Evolutionary conservation across 768 basidiomycete species (phyloP), one percentile per base, ranked within the genome.

Genomic region (Leccinellum luteum): DNA sequence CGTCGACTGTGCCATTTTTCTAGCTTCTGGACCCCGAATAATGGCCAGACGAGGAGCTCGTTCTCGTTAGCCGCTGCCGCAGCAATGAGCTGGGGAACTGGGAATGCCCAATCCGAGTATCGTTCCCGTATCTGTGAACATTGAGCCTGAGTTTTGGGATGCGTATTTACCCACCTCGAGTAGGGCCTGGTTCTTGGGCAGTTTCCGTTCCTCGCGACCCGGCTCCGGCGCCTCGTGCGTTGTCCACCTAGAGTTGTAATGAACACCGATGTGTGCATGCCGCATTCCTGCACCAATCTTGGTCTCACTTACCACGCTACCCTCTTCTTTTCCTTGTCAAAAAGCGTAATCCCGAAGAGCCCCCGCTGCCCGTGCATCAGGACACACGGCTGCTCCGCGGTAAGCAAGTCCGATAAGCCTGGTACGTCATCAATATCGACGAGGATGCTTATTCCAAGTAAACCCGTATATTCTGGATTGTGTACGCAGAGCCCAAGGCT

Each of bases 181-280:
- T 47, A 71, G 44, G 31, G 51, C 56, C 51, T 69, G 47, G 32
- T 62, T 52, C 56, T 60, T 69, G 21, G 60, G 58, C 13, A 71
- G 15, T 34, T 71, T 67, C 70, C 65, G 67, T 57, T 73, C 69
- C 48, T 71, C 67, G 30, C 69, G 65, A 13, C 54, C 44, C 52
- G 67, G 67, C 13, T 69, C 60, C 15, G 65, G 53, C 25, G 65
- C 65, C 30, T 71, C 69, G 30, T 71, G 60, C 0, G 65, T 62
- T 31, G 71, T 69, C 71, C 69, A 71, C 70, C 71, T 71, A 47
- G 12, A 2, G 8, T 52, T 30, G 25, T 14, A 0, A 51, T 51
- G 32, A 58, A 28, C 4, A 44, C 50, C 23, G 23, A 7, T 13
- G 8, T 19, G 2, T 43, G 28, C 14, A 3, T 14, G 21, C 19